phyloP scores from a whole-genome alignment of 768 basidiomycete species.

The Amanita exitialis region DNA sequence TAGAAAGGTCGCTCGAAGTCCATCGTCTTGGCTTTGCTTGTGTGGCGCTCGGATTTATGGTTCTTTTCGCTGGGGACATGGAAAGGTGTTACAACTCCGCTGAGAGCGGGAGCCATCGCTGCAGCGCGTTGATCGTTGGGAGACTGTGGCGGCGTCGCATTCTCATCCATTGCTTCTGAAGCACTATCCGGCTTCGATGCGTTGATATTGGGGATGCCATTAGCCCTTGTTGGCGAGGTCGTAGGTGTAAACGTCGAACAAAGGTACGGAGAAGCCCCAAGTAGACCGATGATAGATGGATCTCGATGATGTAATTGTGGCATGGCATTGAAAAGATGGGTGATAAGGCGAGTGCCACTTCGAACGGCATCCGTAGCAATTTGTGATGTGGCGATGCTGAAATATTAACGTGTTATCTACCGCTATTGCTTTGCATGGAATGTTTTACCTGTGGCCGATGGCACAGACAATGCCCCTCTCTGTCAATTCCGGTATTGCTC shows the following conservation, averaged over 20 bases:
- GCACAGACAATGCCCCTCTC: conserved; percentile 67
- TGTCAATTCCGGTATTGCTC: conserved; percentile 46
- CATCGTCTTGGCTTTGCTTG: conserved; percentile 22
- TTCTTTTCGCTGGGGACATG: conserved; percentile 27
- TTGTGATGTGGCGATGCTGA: conserved; percentile 65
- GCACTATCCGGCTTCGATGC: conserved; percentile 11
- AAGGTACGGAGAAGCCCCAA: conserved; percentile 66
- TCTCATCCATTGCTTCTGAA: conserved; percentile 57
- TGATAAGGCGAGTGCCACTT: conserved; percentile 75
- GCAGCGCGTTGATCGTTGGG: conserved; percentile 18
- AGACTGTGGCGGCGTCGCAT: conserved; percentile 44
- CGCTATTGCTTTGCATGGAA: not conserved
- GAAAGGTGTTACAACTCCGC: conserved; percentile 3
- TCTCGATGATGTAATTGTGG: conserved; percentile 84
- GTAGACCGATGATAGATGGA: conserved; percentile 82
- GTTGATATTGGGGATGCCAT: not conserved
- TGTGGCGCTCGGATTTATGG: conserved; percentile 25
- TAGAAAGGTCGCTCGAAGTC: conserved; percentile 68
- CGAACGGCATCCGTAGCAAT: conserved; percentile 62
- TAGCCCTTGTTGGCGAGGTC: conserved; percentile 7
- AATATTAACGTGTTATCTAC: conserved; percentile 6
- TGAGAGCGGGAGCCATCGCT: not conserved
- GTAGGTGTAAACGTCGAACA: conserved; percentile 28
- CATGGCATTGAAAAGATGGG: conserved; percentile 93
- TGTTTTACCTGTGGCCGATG: conserved; percentile 75